A percentile compares a stretch with the other conserved stretches of the same genome.
Evolutionary conservation across 1,284 basidiomycete genomes (phyloP).

Genomic region (Phlebopus sp.): DNA sequence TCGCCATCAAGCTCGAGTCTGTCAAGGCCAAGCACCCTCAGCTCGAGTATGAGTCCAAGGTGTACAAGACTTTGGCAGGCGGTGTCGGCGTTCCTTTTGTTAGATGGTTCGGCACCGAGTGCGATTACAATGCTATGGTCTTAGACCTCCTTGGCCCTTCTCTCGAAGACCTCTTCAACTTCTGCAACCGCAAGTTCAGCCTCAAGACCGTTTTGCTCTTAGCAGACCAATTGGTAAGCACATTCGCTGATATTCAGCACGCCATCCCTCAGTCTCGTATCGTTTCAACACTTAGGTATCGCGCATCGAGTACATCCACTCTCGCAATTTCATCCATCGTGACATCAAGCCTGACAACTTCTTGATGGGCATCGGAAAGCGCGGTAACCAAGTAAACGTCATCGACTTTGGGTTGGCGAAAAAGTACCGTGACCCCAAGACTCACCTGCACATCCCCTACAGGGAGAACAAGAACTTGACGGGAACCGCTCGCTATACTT

Average conservation of each 20-base stretch:
- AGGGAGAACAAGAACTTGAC: constrained; percentile 99
- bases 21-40: constrained; percentile 99
- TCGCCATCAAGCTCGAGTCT: constrained; percentile 99
- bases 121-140: constrained; percentile 99
- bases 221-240: constrained; percentile 90
- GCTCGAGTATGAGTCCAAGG: constrained; percentile 97
- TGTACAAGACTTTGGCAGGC: constrained; percentile 96
- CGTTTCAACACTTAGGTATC: constrained; percentile 72
- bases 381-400: constrained; percentile 98
- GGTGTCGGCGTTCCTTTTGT: constrained; percentile 99
- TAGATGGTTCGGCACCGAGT: constrained; percentile 97
- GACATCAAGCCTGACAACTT: constrained; percentile 99
- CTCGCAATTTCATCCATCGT: constrained; percentile 99
- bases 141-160: constrained; percentile 96
- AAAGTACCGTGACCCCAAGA: constrained; percentile 99
- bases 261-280: background rate
- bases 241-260: constrained; percentile 2
- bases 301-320: constrained; percentile 98
- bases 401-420: constrained; percentile 99
- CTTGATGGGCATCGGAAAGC: constrained; percentile 99
- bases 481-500: constrained; percentile 98
- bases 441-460: constrained; percentile 98
- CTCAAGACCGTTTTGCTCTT: constrained; percentile 97
- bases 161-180: constrained; percentile 99
- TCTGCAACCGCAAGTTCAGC: constrained; percentile 98